Conservation (phyloP, 495 filamentous ascomycete genomes). For the Daldinia childiae region DNA sequence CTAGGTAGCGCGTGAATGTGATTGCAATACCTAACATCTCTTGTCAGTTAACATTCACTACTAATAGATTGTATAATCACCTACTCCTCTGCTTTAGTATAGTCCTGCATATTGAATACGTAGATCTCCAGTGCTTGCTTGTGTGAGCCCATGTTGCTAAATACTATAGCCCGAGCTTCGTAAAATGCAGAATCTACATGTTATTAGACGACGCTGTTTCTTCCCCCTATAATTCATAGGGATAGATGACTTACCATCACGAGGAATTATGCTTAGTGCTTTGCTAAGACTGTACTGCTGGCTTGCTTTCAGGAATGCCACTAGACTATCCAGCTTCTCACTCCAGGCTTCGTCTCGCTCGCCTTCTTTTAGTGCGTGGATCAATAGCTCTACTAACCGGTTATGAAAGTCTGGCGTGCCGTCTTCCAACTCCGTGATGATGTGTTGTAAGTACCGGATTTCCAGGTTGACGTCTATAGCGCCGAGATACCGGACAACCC, state of each 20-base stretch:
- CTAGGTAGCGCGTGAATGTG: constrained; percentile 69
- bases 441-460: constrained; percentile 87
- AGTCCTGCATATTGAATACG: constrained; percentile 90
- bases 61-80: constrained; percentile 36
- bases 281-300: constrained; percentile 80
- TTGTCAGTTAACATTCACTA: constrained; percentile 33
- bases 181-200: constrained; percentile 80
- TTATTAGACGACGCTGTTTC: constrained; percentile 9
- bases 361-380: constrained; percentile 67
- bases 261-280: constrained; percentile 77
- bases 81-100: constrained; percentile 91
- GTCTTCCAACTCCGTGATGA: constrained; percentile 88
- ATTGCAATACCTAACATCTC: constrained; percentile 81
- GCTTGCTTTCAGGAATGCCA: constrained; percentile 79
- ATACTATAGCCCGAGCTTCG: constrained; percentile 89
- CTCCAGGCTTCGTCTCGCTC: constrained; percentile 60
- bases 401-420: constrained; percentile 88
- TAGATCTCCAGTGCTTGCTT: constrained; percentile 95
- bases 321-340: constrained; percentile 69
- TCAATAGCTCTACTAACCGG: constrained; percentile 76
- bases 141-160: constrained; percentile 96
- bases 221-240: neutral
- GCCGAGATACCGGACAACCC: constrained; percentile 77
- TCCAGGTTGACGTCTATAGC: constrained; percentile 74
- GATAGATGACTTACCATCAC: constrained; percentile 69